These are phyloP conservation scores for Globisporangium alternatum DNA, from an alignment of 352 stramenopile species.

Conservation along the genomic window DNA sequence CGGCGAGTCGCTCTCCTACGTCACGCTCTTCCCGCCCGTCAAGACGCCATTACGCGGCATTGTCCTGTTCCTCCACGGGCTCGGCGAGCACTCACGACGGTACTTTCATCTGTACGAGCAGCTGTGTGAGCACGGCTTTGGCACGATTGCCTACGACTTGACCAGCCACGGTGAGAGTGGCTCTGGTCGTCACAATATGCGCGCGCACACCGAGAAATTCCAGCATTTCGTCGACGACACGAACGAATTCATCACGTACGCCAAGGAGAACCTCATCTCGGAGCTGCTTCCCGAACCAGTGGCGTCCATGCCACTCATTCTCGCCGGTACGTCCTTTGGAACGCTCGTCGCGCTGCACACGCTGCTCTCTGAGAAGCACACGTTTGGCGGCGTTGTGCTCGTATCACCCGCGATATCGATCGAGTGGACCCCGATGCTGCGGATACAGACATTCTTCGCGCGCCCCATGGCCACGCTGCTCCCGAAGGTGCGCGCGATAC, in stretches of 20 bases:
- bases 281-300: no score
- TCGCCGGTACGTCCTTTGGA: not conserved
- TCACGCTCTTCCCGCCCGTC: conserved; percentile 15
- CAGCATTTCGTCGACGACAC: conserved; percentile 20
- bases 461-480: conserved; percentile 18
- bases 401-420: conserved; percentile 4
- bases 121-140: conserved; percentile 15
- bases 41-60: conserved; percentile 20
- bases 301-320: conserved; percentile 11
- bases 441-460: conserved; percentile 5
- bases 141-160: conserved; percentile 17
- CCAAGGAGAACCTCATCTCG: conserved; percentile 11
- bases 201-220: conserved; percentile 12
- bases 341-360: conserved; percentile 8
- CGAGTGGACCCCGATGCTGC: conserved; percentile 5
- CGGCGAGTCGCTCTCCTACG: conserved; percentile 17
- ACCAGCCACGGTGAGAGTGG: conserved; percentile 20
- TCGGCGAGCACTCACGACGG: conserved; percentile 16
- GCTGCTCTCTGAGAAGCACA: conserved; percentile 6
- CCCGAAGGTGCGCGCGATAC: conserved; percentile 24
- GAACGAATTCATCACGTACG: conserved; percentile 16
- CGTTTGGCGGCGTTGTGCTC: conserved; percentile 3
- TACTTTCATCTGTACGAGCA: conserved; percentile 17
- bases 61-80: conserved; percentile 23
- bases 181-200: conserved; percentile 1